Evolutionary conservation across 2,329 filamentous ascomycete genomes (phyloP).

Genomic region (Xylariaceae sp.): DNA sequence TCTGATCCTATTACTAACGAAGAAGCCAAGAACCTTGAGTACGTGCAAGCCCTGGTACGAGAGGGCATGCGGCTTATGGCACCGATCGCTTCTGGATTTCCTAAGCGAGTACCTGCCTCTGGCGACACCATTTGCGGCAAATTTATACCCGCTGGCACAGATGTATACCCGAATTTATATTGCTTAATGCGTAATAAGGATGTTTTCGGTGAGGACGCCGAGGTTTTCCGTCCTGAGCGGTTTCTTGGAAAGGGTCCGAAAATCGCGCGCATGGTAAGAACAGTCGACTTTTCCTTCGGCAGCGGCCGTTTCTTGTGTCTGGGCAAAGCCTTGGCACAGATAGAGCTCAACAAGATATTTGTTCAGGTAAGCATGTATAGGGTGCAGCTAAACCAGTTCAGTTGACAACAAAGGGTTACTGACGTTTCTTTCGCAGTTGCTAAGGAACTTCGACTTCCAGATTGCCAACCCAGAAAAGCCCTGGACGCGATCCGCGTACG

Average conservation of each 20-base stretch:
- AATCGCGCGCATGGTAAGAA: not conserved
- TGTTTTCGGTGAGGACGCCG: too few relatives aligned
- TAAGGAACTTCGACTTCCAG: constrained; percentile 35
- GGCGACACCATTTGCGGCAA: not conserved
- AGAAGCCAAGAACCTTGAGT: not conserved
- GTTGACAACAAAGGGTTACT: not conserved
- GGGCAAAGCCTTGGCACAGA: not conserved
- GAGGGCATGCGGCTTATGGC: not conserved
- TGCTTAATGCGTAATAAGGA: too few relatives aligned
- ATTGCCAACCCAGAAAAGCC: constrained; percentile 29
- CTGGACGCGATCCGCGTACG: constrained; percentile 24
- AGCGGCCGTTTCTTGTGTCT: not conserved
- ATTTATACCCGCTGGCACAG: not conserved
- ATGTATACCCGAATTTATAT: not conserved
- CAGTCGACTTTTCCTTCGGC: not conserved
- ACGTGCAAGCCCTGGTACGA: not conserved
- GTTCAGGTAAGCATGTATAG: too few relatives aligned
- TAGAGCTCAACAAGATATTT: not conserved
- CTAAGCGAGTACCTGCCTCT: not conserved
- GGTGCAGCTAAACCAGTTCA: too few relatives aligned
- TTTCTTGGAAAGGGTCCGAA: not conserved
- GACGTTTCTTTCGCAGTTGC: constrained; percentile 18
- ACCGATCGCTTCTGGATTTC: not conserved
- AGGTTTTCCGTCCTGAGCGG: not conserved
- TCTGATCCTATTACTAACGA: constrained; percentile 13